These are phyloP conservation scores for Eutypa lata DNA, from an alignment of 2,329 filamentous ascomycete genomes.

Conservation along the genomic window DNA sequence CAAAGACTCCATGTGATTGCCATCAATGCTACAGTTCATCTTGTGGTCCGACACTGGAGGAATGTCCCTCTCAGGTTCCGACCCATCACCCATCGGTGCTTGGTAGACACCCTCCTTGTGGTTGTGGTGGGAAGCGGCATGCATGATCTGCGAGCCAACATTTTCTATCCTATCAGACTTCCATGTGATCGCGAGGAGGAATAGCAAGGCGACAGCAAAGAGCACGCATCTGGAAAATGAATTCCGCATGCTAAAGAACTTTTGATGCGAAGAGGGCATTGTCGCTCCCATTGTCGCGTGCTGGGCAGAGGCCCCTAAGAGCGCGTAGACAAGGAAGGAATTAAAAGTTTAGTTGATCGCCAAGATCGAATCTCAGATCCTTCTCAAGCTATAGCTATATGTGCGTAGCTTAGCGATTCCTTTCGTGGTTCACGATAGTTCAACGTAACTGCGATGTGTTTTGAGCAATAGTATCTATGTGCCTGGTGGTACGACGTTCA, in stretches of 20 bases:
- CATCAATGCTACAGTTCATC: slow-evolving; percentile 51
- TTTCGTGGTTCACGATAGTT: neutral
- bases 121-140: slow-evolving; percentile 32
- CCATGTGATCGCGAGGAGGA: slow-evolving; percentile 40
- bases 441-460: neutral
- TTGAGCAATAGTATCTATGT: neutral
- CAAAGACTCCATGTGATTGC: slow-evolving; percentile 41
- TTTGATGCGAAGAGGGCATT: slow-evolving; percentile 36
- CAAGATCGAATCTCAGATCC: neutral
- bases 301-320: neutral
- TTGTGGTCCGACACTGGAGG: slow-evolving; percentile 30
- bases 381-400: neutral
- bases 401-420: neutral
- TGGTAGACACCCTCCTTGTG: slow-evolving; percentile 30
- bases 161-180: slow-evolving; percentile 38
- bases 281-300: slow-evolving; percentile 35
- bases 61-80: slow-evolving; percentile 25
- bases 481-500: neutral
- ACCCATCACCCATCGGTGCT: slow-evolving; percentile 24
- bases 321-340: neutral
- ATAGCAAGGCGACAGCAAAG: slow-evolving; percentile 39
- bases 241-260: slow-evolving; percentile 47
- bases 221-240: slow-evolving; percentile 43
- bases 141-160: slow-evolving; percentile 38
- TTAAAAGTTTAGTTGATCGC: too few relatives aligned